Evolutionary conservation across 2,329 filamentous ascomycete species (phyloP), one percentile per base, ranked within the genome.

Genomic region (Xylaria sp.): DNA sequence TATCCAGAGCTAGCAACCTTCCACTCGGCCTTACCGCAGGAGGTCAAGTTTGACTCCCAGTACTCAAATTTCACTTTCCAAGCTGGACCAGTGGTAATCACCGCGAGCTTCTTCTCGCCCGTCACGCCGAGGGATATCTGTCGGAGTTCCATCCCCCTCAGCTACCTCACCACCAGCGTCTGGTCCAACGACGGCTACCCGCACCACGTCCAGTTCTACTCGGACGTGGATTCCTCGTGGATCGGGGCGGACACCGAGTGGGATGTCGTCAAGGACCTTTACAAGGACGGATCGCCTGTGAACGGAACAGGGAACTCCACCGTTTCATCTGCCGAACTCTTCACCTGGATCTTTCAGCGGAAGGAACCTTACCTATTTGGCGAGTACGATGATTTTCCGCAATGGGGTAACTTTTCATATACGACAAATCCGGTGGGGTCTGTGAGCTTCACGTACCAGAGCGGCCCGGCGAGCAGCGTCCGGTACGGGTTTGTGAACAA

Each of bases 71-170:
- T 81, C 50, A 77, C 74, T 1, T 81, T 79, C 26, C 53, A 57
- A 16, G 61, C 61, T 1, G 64, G 62, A 0, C 63, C 62, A 5
- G 63, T 75, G 5, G 71, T 64, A 7, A 60, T 82, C 19, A 74
- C 70, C 0, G 71, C 81, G 7, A 78, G 77, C 13, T 81, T 88
- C 70, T 77, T 92, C 48, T 92, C 89, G 2, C 90, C 90, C 1
- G 87, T 93, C 38, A 92, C 88, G 1, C 89, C 89, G 1, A 89
- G 87, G 2, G 92, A 89, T 52, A 91, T 88, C 45, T 78, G 92
- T 63, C 82, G 89, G 53, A 90, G 91, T 75, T 87, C 89, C 9
- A 84, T 92, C 29, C 91, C 91, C 9, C 89, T 90, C 2, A 87
- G 88, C 29, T 95, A 95, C 69, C 66, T 94, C 53, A 88, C 83